A percentile compares a stretch with the other conserved stretches of the same genome.
Evolutionary conservation across 805 yeast genomes (phyloP).

Genomic region (Pichia thaimueangensis): DNA sequence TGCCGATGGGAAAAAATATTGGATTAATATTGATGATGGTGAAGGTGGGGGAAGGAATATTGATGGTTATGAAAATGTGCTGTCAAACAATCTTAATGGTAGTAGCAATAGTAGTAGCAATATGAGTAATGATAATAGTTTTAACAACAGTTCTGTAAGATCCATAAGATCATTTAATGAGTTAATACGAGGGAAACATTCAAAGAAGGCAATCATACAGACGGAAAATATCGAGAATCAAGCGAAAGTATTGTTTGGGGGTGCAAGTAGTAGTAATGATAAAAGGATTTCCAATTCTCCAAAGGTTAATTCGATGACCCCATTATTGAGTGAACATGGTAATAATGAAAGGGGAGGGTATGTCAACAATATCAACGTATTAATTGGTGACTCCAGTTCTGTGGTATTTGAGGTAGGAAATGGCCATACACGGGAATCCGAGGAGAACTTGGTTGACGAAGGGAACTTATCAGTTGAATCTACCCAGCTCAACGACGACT

Average conservation of each 20-base stretch:
- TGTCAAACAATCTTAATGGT: neutral
- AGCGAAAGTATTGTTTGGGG: neutral
- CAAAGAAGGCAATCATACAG: neutral
- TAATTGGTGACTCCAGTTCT: conserved; percentile 4
- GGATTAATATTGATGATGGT: conserved; percentile 42
- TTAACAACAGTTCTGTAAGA: neutral
- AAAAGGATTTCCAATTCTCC: too few species aligned
- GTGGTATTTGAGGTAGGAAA: too few species aligned
- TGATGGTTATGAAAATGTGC: neutral
- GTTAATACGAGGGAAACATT: neutral
- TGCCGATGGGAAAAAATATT: conserved; percentile 75
- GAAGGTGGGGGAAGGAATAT: neutral
- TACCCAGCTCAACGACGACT: conserved; percentile 26
- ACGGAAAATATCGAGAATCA: conserved; percentile 1
- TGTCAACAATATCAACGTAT: conserved; percentile 8
- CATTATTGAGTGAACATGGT: conserved; percentile 2
- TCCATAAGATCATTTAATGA: neutral
- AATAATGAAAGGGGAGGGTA: neutral
- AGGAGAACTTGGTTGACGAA: too few species aligned
- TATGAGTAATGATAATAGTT: neutral
- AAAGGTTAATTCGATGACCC: neutral
- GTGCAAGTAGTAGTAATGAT: neutral
- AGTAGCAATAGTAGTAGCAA: conserved; percentile 2
- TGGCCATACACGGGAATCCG: too few species aligned
- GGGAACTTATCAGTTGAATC: too few species aligned